Evolutionary conservation across 2,329 filamentous ascomycete species (phyloP), one percentile per base, ranked within the genome.

Genomic region (Aquanectria penicillioides): DNA sequence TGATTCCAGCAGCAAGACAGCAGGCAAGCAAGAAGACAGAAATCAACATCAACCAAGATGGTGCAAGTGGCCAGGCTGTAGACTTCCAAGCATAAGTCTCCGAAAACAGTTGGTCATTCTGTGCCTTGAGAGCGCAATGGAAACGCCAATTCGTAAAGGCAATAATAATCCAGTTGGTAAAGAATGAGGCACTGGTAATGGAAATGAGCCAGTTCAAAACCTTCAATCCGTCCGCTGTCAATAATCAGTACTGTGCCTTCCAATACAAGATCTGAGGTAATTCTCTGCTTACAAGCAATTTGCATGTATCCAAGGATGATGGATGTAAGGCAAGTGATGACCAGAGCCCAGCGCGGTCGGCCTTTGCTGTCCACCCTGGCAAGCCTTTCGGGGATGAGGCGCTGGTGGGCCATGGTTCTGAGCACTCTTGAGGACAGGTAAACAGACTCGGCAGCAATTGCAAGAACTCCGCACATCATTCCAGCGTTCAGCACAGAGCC

Each of bases 401-500:
- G 36, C 22, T 66, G 62, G 3, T 58, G 26, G 1, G 63, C 56
- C 63, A 66, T 66, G 2, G 63, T 65, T 13, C 60, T 36, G 8
- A 66, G 52, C 1, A 66, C 44, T 18, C 63, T 31, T 2, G 62
- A 65, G 2, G 63, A 46, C 3, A 65, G 62, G 26, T 61, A 65
- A 0, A 65, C 38, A 12, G 63, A 52, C 47, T 63, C 62, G 4
- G 28, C 23, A 10, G 49, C 43, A 20, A 65, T 66, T 0, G 64
- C 64, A 3, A 66, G 33, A 10, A 65, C 44, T 5, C 59, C 57
- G 9, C 47, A 48, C 3, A 66, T 66, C 62, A 67, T 65, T 6
- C 62, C 57, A n/a, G 51, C 59, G 15, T 66, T 67, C 13, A 66
- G 33, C 10, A 66, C 40, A 6, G n/a, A 6, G 6, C 17, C 20